Evolutionary conservation across 1,139 yeast species (phyloP).

Genomic region (Debaryomyces sp.): DNA sequence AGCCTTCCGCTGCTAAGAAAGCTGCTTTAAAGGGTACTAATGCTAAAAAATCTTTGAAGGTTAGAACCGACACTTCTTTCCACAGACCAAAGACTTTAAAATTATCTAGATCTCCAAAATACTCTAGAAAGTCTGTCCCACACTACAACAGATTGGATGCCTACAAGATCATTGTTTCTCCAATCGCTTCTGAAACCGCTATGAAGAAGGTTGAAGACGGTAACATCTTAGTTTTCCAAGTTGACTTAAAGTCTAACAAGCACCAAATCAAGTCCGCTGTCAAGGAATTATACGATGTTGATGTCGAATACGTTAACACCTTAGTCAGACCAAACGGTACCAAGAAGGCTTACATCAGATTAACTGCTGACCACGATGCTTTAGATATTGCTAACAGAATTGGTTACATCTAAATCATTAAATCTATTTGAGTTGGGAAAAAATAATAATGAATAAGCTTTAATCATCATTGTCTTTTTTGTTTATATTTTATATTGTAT

Average conservation of each 20-base stretch:
- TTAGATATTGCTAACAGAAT: constrained; percentile 99
- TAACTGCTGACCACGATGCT: constrained; percentile 99
- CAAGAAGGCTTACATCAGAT: constrained; percentile 99
- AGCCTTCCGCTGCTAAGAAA: constrained; percentile 98
- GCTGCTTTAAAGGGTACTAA: constrained; percentile 98
- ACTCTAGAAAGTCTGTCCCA: constrained; percentile 95
- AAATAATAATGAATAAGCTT: constrained; percentile 12
- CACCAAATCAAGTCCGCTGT: constrained; percentile 98
- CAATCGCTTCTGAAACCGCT: constrained; percentile 98
- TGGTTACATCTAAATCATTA: constrained; percentile 80
- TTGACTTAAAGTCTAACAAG: constrained; percentile 96
- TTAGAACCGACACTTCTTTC: constrained; percentile 95
- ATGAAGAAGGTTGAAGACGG: constrained; percentile 99
- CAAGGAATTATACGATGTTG: constrained; percentile 97
- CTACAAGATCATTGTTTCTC: constrained; percentile 91
- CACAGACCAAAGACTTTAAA: constrained; percentile 97
- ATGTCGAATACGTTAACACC: constrained; percentile 92
- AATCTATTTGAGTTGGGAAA: constrained; percentile 7
- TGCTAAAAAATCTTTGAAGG: constrained; percentile 88
- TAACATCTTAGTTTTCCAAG: constrained; percentile 99
- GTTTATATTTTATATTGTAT: constrained; percentile 14
- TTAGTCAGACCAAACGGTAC: constrained; percentile 98
- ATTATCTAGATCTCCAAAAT: constrained; percentile 92
- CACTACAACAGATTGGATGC: constrained; percentile 97
- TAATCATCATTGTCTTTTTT: constrained; percentile 12